Percentiles rank a stretch among this genome's conserved stretches.
Evolutionary conservation across 2,329 filamentous ascomycete genomes (phyloP).

Genomic region (Diplodia intermedia): DNA sequence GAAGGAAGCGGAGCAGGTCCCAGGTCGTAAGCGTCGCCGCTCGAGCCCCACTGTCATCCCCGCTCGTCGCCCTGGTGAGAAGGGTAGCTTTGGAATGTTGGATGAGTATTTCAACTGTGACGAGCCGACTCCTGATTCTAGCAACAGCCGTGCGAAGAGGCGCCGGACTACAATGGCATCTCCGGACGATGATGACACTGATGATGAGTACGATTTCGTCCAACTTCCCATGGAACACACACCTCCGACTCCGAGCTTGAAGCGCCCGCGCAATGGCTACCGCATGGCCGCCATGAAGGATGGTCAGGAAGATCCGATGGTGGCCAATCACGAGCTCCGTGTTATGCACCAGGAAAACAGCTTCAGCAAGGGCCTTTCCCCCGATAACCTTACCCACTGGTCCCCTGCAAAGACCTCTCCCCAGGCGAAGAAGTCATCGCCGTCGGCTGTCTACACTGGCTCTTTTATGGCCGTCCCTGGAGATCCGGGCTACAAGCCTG

Average conservation of each 20-base stretch:
- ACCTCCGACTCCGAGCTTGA: constrained; percentile 18
- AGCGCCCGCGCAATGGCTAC: constrained; percentile 22
- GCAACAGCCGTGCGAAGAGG: background rate
- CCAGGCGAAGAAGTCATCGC: background rate
- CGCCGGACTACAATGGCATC: background rate
- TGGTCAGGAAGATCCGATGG: constrained; percentile 19
- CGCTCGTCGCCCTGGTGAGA: constrained; percentile 23
- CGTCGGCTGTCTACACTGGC: constrained; percentile 25
- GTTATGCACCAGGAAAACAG: constrained; percentile 21
- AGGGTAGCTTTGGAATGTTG: constrained; percentile 26
- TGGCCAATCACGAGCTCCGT: constrained; percentile 10
- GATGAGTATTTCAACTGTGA: constrained; percentile 23
- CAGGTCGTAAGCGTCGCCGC: constrained; percentile 16
- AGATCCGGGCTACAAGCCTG: constrained; percentile 26
- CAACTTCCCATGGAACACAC: background rate
- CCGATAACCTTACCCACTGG: background rate
- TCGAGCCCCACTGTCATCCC: constrained; percentile 15
- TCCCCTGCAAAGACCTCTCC: background rate
- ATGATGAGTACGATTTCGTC: constrained; percentile 13
- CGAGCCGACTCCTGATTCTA: background rate
- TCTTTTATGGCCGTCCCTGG: constrained; percentile 20
- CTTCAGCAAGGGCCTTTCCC: constrained; percentile 22
- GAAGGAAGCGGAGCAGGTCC: constrained; percentile 2
- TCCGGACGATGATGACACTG: background rate
- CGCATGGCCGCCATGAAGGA: constrained; percentile 16